Evolutionary conservation across 345 rosid genomes (phyloP).

Genomic region (Diplotaxis tenuifolia): DNA sequence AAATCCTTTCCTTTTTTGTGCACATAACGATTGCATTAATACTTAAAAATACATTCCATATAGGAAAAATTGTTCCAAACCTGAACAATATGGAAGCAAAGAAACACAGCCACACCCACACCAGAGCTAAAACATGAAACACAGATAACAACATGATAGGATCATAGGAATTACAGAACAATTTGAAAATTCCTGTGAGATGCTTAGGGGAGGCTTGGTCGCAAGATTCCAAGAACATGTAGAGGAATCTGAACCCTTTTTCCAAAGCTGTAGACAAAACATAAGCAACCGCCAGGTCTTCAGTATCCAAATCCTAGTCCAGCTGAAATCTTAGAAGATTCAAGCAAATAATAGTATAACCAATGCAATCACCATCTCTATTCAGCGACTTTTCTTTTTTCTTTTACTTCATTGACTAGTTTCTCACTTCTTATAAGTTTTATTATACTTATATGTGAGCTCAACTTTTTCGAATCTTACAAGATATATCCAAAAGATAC

Average conservation of each 20-base stretch:
- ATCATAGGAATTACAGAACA: background rate
- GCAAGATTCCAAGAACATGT: background rate
- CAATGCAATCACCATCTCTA: background rate
- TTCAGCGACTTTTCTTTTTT: background rate
- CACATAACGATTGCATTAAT: background rate
- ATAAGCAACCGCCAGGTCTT: background rate
- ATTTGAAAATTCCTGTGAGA: background rate
- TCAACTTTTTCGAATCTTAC: background rate
- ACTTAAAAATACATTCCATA: background rate
- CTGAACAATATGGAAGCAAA: background rate
- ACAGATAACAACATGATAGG: background rate
- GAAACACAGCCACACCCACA: background rate
- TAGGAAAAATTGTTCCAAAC: background rate
- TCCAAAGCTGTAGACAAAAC: background rate
- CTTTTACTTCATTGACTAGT: background rate
- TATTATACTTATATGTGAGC: background rate
- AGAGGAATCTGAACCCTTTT: background rate
- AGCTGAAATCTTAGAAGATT: background rate
- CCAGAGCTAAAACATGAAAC: background rate
- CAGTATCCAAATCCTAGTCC: background rate
- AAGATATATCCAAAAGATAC: background rate
- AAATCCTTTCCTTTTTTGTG: background rate
- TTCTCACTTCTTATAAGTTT: background rate
- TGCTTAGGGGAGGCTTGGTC: background rate
- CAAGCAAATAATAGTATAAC: background rate